Base-by-base conservation (phyloP, 495 filamentous ascomycete species). In the Aspergillus coremiiformis region DNA sequence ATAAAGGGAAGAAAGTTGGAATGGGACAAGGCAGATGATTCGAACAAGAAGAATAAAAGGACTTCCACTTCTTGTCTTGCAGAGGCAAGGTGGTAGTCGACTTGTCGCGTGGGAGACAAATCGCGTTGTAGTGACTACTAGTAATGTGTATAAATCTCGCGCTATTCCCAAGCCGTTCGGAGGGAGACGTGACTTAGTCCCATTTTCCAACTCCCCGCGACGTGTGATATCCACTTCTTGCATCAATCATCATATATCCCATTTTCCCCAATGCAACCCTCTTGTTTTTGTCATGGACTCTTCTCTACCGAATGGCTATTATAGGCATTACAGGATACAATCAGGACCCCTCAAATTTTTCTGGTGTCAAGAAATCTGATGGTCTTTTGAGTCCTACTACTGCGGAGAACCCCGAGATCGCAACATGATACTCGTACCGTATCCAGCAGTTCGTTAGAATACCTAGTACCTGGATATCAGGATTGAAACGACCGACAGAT, bases 101-200 rank as follows among this genome's bases (percentile, higher is more conserved):
- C 17, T 41, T 41, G 37, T 41, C 37, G 37, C 37, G 37, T 41
- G 37, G 19, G 37, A 20, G 17, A 8, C 8, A 27, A 27, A 41
- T 41, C 37, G 37, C 37, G 37, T 41, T 41, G 37, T 41, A 41
- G 37, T 41, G n/a, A n/a, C n/a, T n/a, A n/a, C n/a, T n/a, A n/a
- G n/a, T n/a, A n/a, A n/a, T n/a, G n/a, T 41, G 14, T 5, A 12
- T 35, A 17, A 20, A 41, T 41, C 37, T 41, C 37, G 37, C 37
- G 37, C 37, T 41, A 41, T 41, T 20, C 37, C 37, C 37, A 41
- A 35, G 32, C 12, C 9, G 32, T 35, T 35, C 32, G 12, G 32
- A n/a, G 32, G 32, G 32, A 35, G 37, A 41, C 37, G 37, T 41
- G 37, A 41, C 37, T 41, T 41, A 41, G 37, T 41, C 8, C 37